Evolutionary conservation across 2,329 filamentous ascomycete genomes (phyloP), one percentile per base, ranked within the genome.

Genomic region (Sporothrix phasma): DNA sequence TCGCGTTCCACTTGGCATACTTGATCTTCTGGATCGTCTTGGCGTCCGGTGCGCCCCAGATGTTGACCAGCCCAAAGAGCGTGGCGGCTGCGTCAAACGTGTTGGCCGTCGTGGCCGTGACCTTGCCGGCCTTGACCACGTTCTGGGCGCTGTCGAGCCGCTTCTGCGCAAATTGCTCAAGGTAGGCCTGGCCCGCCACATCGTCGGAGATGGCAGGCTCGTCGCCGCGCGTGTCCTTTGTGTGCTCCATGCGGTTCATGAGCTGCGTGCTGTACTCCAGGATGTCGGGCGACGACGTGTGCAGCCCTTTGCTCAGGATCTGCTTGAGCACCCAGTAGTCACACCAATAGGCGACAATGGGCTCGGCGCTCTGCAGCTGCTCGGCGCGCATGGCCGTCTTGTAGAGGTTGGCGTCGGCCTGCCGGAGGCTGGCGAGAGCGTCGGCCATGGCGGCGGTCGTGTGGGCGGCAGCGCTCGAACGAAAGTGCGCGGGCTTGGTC

Each of bases 1-100:
- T 79, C 2, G 93, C 92, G 74, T 97, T 95, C 82, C 90, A 99
- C 75, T 97, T 99, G 47, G 93, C 92, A 73, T 90, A 99, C 74
- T 95, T 97, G 76, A 93, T 91, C 79, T 96, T 97, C 63, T 91
- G 84, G 45, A 86, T 81, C 22, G 87, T 85, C 71, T 97, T 92
- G 0, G 83, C 76, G 39, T 96, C 90, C 11, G 87, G 78, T 0
- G 84, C 76, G 5, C 86, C 88, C 92, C 93, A 99, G 71, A 96
- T 88, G 68, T 87, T 87, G 64, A 90, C 83, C 5, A 97, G 80
- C 69, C 97, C 91, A 71, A 97, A 86, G 74, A 99, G 97, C 0
- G 92, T 96, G 0, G 90, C 88, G 0, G 94, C 90, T 1, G 95
- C 94, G 72, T 92, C 88, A 69, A 97, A 96, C 0, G 92, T 97